A percentile compares a stretch with the other conserved stretches of the same genome.
Conservation (phyloP, 179 eudicot genomes). For the Spergularia azorica region DNA sequence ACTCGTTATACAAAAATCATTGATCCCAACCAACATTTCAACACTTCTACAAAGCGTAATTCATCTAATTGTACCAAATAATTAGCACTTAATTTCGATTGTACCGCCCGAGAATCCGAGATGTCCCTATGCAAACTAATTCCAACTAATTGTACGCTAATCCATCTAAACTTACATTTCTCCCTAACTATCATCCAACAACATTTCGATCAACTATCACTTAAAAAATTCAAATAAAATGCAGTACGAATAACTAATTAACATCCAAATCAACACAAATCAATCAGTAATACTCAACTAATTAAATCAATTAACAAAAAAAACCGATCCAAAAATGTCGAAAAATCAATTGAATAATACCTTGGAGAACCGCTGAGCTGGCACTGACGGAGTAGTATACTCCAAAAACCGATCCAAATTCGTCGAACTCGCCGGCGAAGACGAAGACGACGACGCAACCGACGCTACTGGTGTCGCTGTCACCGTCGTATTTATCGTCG, state of each 20-base stretch:
- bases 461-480: neutral
- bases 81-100: no score
- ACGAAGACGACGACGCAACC: conserved; percentile 28
- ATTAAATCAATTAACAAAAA: neutral
- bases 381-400: conserved; percentile 66
- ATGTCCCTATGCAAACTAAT: no score
- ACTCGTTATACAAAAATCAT: no score
- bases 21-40: no score
- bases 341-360: conserved; percentile 37
- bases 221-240: conserved; percentile 5
- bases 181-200: neutral
- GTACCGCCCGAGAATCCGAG: no score
- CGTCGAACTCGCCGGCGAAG: conserved; percentile 31
- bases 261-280: neutral
- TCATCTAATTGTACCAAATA: no score
- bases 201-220: no score
- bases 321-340: neutral
- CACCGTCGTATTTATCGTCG: conserved; percentile 18
- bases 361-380: conserved; percentile 63
- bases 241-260: neutral
- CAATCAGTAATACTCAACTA: neutral
- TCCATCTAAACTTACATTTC: no score
- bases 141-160: no score
- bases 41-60: no score
- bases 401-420: conserved; percentile 71